Evolutionary conservation across 2,329 filamentous ascomycete genomes (phyloP), one percentile per base, ranked within the genome.

Genomic region (Fusarium austroafricanum): DNA sequence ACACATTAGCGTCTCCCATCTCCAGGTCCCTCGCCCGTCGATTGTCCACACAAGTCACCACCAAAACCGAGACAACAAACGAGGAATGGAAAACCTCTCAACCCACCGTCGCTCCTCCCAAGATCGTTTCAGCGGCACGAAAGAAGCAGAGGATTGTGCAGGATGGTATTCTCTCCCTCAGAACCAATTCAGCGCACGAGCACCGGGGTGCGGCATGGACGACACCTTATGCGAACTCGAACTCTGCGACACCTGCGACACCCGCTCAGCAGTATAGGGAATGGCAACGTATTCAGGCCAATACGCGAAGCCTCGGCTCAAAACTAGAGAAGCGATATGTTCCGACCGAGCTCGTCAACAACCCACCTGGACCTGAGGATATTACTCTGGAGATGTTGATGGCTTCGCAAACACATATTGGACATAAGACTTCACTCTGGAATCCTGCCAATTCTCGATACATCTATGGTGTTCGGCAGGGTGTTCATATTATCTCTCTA

Each of bases 361-460:
- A 93, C 75, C 94, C 96, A 5, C 94, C 94, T 2, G 81, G 81
- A 38, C 90, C 93, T 23, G 85, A 90, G 77, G 92, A 97, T 75
- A 87, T 98, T 64, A 94, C 94, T 46, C 89, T 99, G 61, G 94
- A 97, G 83, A 86, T 97, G 65, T 88, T 99, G 66, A 90, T 97
- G 84, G 92, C 94, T 44, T 89, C 91, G 31, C 93, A 97, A 81
- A 89, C 89, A 55, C 94, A 97, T 81, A 89, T 98, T 79, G 96
- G 96, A 67, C 96, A 99, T 81, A 88, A 92, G 75, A 95, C 92
- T 1, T 92, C 92, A 65, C 86, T 94, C 49, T 99, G 96, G 96
- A 97, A 99, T 81, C 94, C 96, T 12, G 90, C 89, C 52, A 99
- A 98, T 82, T 90, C 94, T 68, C 88, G 92, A 71, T 98, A 98